Base-by-base conservation (phyloP, 768 basidiomycete genomes). In the Mycena epipterygia region DNA sequence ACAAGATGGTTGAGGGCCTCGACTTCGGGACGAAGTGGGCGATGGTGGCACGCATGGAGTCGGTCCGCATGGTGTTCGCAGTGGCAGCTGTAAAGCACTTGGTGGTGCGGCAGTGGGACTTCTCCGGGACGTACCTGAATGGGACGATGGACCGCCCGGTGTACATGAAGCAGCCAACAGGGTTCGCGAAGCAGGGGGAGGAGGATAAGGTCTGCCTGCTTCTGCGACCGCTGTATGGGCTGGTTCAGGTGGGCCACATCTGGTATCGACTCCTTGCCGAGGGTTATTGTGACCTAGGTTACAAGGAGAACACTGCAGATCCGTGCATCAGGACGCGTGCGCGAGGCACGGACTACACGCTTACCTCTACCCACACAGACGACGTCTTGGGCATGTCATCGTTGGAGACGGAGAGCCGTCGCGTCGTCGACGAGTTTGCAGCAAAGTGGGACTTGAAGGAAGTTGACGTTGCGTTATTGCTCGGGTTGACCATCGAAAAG, bases 151-250 rank as follows among this genome's bases (percentile, higher is more conserved):
- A 63, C 35, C 60, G 33, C 3, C 41, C 29, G 0, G 53, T 63
- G 3, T 63, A 69, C 53, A 69, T 69, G 60, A 56, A 51, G 7
- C 67, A 69, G 55, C 67, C 67, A 17, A 32, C 23, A 2, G 61
- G 67, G 2, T 69, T 69, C 46, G 42, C 35, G 29, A 55, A 69
- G 67, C 59, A 56, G 53, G 67, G 67, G 67, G 67, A 63, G 67
- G 67, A 69, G n/a, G 35, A 27, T 3, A 69, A 69, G 16, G 61
- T 68, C 13, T 68, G 59, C 39, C 56, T 62, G 48, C 67, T 68
- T 41, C 29, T 52, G 16, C 51, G 30, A 52, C 51, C 51, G 51
- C 51, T 52, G 9, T 52, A 52, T 12, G 51, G 51, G 30, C 30
- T 52, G 2, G 51, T 52, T 3, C 51, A 52, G 51, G 51, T 30